phyloP scores from a whole-genome alignment of 345 rosid genomes.

The Boechera stricta region DNA sequence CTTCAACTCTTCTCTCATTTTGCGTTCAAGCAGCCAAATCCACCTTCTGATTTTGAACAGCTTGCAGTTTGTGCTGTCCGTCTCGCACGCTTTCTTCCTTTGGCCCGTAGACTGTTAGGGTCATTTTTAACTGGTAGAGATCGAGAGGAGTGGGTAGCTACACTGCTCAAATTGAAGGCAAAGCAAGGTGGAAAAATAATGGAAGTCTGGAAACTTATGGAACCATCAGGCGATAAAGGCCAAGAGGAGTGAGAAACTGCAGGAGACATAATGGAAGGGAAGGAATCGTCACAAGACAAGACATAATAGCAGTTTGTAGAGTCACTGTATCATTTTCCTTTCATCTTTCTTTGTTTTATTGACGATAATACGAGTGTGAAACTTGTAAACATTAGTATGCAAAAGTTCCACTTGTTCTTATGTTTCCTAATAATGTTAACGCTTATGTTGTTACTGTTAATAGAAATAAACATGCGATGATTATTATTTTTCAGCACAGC shows the following conservation, averaged over 20 bases:
- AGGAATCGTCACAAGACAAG: background rate
- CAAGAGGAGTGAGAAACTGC: background rate
- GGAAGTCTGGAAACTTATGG: conserved; percentile 35
- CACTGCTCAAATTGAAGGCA: conserved; percentile 13
- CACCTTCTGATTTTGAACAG: conserved; percentile 18
- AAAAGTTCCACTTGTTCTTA: background rate
- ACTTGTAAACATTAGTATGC: background rate
- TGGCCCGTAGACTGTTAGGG: conserved; percentile 16
- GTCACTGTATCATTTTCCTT: background rate
- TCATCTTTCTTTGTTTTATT: background rate
- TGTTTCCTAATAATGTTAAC: background rate
- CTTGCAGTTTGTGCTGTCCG: conserved; percentile 28
- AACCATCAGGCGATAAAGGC: background rate
- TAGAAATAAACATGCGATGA: background rate
- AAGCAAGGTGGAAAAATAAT: background rate
- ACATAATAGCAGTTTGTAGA: background rate
- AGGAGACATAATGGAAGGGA: no score
- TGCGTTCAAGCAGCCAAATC: conserved; percentile 22
- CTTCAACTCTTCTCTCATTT: conserved; percentile 32
- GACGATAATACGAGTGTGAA: background rate
- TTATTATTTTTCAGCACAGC: background rate
- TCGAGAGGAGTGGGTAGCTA: conserved; percentile 9
- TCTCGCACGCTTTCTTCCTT: conserved; percentile 33
- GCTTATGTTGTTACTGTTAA: background rate
- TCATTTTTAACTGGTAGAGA: conserved; percentile 8